These are phyloP conservation scores for Aspergillus aculeatus DNA, from an alignment of 2,329 filamentous ascomycete genomes.

Conservation along the genomic window DNA sequence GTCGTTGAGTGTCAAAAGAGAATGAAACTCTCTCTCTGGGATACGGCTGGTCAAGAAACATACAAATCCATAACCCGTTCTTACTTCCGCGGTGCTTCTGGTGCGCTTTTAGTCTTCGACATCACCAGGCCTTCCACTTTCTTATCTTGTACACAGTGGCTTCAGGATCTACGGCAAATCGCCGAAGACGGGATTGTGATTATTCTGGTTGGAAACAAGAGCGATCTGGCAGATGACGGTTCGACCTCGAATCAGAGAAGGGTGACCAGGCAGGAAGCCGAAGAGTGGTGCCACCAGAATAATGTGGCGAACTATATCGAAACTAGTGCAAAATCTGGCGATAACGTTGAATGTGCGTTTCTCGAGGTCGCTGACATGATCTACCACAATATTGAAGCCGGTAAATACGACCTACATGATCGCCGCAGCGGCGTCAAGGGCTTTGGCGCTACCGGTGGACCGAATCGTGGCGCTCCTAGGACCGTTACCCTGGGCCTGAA, in stretches of 20 bases:
- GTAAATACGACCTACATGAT: constrained; percentile 92
- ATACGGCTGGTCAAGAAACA: constrained; percentile 94
- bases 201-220: constrained; percentile 93
- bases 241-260: constrained; percentile 60
- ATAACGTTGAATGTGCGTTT: constrained; percentile 91
- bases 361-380: constrained; percentile 92
- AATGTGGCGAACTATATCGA: constrained; percentile 92
- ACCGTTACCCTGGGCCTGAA: constrained; percentile 48
- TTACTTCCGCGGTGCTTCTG: constrained; percentile 81
- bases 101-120: constrained; percentile 87
- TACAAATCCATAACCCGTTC: constrained; percentile 95
- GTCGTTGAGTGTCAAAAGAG: constrained; percentile 58
- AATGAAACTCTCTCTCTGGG: constrained; percentile 95
- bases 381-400: constrained; percentile 93
- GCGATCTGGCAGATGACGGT: constrained; percentile 65
- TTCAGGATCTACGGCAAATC: constrained; percentile 89
- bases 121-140: constrained; percentile 85
- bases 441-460: constrained; percentile 43
- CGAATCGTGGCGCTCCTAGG: constrained; percentile 35
- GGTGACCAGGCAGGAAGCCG: constrained; percentile 78
- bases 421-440: constrained; percentile 86
- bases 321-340: constrained; percentile 92
- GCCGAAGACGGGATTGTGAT: constrained; percentile 95
- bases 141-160: constrained; percentile 84
- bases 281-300: constrained; percentile 83